Evolutionary conservation across 2,329 filamentous ascomycete genomes (phyloP).

Genomic region (Monosporascus sp.): DNA sequence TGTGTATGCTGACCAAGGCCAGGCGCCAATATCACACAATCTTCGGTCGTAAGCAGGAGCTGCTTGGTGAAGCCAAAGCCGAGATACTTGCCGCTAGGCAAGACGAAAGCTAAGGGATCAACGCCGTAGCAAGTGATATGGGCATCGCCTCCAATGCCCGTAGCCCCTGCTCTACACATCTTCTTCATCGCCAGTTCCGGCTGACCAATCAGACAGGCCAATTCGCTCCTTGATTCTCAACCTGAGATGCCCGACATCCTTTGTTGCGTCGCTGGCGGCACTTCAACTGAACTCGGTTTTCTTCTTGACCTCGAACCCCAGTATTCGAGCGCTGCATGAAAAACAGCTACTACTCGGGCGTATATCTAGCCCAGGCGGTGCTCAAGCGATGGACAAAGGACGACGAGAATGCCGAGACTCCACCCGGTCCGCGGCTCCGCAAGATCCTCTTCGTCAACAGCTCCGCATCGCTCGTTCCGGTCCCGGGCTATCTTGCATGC

Average conservation of each 20-base stretch:
- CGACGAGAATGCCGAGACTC: slow-evolving; percentile 7
- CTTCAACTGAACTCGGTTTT: slow-evolving; percentile 17
- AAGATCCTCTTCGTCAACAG: slow-evolving; percentile 23
- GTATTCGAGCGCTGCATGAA: slow-evolving; percentile 22
- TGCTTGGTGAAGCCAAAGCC: not conserved
- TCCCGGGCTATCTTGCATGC: slow-evolving; percentile 23
- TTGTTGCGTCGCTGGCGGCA: slow-evolving; percentile 23
- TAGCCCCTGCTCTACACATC: not conserved
- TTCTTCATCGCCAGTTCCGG: not conserved
- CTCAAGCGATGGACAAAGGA: slow-evolving; percentile 18
- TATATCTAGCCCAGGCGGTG: slow-evolving; percentile 13
- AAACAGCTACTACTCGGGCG: slow-evolving; percentile 20
- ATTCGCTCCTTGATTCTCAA: slow-evolving; percentile 4
- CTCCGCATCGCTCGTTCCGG: slow-evolving; percentile 12
- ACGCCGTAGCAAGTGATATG: not conserved
- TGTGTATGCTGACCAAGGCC: not conserved
- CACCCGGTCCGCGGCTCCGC: slow-evolving; percentile 6
- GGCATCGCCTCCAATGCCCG: not conserved
- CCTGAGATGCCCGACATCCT: slow-evolving; percentile 16
- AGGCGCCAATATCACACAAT: slow-evolving; percentile 2
- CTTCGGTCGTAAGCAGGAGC: not conserved
- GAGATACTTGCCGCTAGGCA: not conserved
- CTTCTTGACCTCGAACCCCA: slow-evolving; percentile 14
- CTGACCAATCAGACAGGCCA: not conserved
- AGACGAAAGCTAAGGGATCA: not conserved